Percentiles rank a stretch among this genome's conserved stretches.
These are phyloP conservation scores for Melampsora larici-populina DNA, from an alignment of 1,284 basidiomycete species.

Conservation along the genomic window DNA sequence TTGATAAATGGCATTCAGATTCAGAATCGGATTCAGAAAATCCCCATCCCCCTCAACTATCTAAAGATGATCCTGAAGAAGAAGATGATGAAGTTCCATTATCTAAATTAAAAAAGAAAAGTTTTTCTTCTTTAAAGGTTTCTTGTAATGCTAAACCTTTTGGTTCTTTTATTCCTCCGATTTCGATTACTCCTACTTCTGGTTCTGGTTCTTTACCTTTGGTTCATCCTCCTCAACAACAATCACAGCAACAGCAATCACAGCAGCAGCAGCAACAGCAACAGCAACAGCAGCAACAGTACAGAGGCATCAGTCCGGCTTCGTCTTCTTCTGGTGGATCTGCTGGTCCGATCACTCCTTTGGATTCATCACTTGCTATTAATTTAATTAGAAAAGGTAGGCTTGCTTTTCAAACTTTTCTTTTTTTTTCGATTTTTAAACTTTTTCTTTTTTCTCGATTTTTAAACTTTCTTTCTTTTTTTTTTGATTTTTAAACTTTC, in stretches of 20 bases:
- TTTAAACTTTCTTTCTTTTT: too few relatives aligned
- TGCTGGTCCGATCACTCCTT: conserved; percentile 24
- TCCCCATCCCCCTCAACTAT: too few relatives aligned
- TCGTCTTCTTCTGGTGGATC: conserved; percentile 9
- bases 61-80: too few relatives aligned
- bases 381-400: background rate
- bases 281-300: conserved; percentile 1
- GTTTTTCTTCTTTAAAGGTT: too few relatives aligned
- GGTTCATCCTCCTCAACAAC: background rate
- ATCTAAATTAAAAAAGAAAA: conserved; percentile 13
- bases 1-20: background rate
- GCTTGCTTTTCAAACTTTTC: too few relatives aligned
- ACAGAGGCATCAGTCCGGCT: conserved; percentile 26
- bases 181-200: background rate
- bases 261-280: background rate
- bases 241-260: background rate
- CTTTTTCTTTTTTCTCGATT: background rate
- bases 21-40: too few relatives aligned
- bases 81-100: conserved; percentile 24
- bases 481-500: too few relatives aligned
- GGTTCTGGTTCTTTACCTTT: background rate
- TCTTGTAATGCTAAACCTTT: background rate
- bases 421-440: too few relatives aligned
- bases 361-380: conserved; percentile 5
- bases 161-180: background rate